Percentiles rank a stretch among this genome's conserved stretches.
phyloP scores from a whole-genome alignment of 192 early-diverging fungal species.

The Rhizophlyctis rosea region DNA sequence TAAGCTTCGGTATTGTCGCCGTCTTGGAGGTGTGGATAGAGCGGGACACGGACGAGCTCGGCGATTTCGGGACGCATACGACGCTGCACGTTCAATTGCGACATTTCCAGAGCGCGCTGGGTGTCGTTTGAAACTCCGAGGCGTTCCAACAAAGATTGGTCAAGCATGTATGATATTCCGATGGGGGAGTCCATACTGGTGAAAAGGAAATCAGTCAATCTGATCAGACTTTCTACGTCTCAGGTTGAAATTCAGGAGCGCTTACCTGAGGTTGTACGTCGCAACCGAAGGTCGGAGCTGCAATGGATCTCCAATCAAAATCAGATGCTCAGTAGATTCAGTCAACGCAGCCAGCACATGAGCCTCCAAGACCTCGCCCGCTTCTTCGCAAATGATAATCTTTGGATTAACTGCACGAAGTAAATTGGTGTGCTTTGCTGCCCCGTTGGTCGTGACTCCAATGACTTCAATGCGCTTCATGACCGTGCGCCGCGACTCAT shows the following conservation, averaged over 20 bases:
- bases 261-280: slow-evolving; percentile 5
- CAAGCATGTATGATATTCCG: slow-evolving; percentile 23
- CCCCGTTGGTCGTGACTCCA: slow-evolving; percentile 60
- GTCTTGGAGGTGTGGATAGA: slow-evolving; percentile 34
- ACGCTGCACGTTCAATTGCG: slow-evolving; percentile 23
- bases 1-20: slow-evolving; percentile 1
- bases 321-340: slow-evolving; percentile 22
- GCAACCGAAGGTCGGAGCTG: slow-evolving; percentile 27
- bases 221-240: too few relatives aligned
- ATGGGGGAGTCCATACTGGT: neutral
- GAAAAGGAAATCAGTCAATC: neutral
- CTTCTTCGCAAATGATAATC: slow-evolving; percentile 41
- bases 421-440: slow-evolving; percentile 47
- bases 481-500: neutral
- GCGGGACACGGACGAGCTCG: slow-evolving; percentile 19
- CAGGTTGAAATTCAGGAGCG: too few relatives aligned
- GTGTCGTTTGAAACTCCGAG: slow-evolving; percentile 10
- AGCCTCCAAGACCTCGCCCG: slow-evolving; percentile 37
- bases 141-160: slow-evolving; percentile 39
- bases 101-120: slow-evolving; percentile 6
- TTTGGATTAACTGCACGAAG: slow-evolving; percentile 26
- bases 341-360: slow-evolving; percentile 29
- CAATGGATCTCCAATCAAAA: slow-evolving; percentile 38
- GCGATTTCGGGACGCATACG: slow-evolving; percentile 39
- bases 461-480: slow-evolving; percentile 33